Conservation (phyloP, 768 basidiomycete species). For the Psilocybe subaeruginosa region DNA sequence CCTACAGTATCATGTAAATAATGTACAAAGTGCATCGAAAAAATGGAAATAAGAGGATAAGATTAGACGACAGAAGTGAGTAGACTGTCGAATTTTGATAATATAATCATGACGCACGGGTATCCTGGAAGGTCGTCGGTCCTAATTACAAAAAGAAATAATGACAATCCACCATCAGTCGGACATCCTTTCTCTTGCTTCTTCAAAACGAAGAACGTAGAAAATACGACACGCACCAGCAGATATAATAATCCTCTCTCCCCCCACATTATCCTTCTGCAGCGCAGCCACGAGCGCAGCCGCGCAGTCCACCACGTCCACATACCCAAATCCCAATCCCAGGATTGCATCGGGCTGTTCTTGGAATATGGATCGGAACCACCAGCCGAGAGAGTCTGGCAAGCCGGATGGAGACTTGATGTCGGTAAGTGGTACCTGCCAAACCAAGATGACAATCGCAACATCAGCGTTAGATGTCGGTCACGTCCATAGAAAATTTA, state of each 20-base stretch:
- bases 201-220: too few species aligned
- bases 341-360: constrained; percentile 22
- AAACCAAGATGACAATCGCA: neutral
- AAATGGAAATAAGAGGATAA: too few species aligned
- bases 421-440: neutral
- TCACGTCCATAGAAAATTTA: too few species aligned
- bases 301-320: constrained; percentile 55
- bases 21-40: too few species aligned
- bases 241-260: constrained; percentile 54
- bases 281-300: constrained; percentile 55
- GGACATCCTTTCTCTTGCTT: too few species aligned
- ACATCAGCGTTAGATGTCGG: too few species aligned
- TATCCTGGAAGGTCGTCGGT: constrained; percentile 6
- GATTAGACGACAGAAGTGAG: too few species aligned
- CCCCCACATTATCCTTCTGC: constrained; percentile 47
- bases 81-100: too few species aligned
- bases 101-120: neutral
- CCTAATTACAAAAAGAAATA: neutral
- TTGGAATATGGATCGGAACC: constrained; percentile 1
- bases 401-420: neutral
- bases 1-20: too few species aligned
- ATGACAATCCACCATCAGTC: too few species aligned
- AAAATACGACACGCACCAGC: constrained; percentile 4
- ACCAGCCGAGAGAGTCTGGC: constrained; percentile 11
- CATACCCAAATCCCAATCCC: constrained; percentile 26